Percentiles rank a stretch among this genome's conserved stretches.
Conservation (phyloP, 495 filamentous ascomycete species). For the Pyrenula massariospora region DNA sequence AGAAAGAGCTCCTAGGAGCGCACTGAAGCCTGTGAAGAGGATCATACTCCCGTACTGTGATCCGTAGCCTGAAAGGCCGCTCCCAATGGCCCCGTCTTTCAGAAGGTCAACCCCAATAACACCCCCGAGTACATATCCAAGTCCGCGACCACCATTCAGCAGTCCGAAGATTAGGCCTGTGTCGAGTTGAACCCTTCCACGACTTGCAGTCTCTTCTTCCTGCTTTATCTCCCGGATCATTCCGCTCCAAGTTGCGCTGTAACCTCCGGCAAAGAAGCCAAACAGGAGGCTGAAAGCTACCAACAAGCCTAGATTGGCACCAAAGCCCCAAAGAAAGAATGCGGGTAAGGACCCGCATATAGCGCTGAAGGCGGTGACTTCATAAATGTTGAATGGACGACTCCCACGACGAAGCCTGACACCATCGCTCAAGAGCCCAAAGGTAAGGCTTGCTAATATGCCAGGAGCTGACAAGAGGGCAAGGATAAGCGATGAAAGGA, state of each 20-base stretch:
- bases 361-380: constrained; percentile 45
- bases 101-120: constrained; percentile 48
- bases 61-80: constrained; percentile 16
- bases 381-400: constrained; percentile 36
- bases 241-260: constrained; percentile 49
- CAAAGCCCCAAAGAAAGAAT: constrained; percentile 58
- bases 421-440: constrained; percentile 49
- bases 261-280: constrained; percentile 58
- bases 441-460: constrained; percentile 43
- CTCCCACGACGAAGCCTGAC: neutral
- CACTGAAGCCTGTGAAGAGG: constrained; percentile 31
- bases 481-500: constrained; percentile 37
- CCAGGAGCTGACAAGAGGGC: constrained; percentile 45
- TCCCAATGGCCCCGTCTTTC: constrained; percentile 7
- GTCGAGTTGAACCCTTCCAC: constrained; percentile 19
- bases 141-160: constrained; percentile 49
- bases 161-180: constrained; percentile 52
- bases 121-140: constrained; percentile 52
- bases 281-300: constrained; percentile 51
- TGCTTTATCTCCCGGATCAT: constrained; percentile 43
- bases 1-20: neutral
- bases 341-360: constrained; percentile 46
- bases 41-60: constrained; percentile 31
- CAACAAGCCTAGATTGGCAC: constrained; percentile 6
- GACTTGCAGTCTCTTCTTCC: constrained; percentile 17